Base-by-base conservation (phyloP, 2,329 filamentous ascomycete genomes). In the Colletotrichum eleusines region DNA sequence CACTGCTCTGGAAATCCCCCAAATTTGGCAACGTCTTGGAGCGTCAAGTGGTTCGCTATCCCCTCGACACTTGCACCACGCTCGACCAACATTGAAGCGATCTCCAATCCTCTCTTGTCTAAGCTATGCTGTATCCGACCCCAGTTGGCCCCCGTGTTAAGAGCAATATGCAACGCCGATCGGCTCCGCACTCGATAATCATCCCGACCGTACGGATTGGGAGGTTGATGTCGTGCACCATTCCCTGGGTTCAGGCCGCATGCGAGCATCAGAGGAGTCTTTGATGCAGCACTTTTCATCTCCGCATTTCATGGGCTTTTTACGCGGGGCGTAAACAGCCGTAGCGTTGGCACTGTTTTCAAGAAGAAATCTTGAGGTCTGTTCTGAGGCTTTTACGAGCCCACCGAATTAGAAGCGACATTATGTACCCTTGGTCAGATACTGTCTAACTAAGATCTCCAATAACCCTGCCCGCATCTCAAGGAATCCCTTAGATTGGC, bases 61-160 rank as follows among this genome's bases (percentile, higher is more conserved):
- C 38, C 38, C 20, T 59, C 35, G 12, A 44, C 55, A n/a, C 55
- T 20, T 31, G 38, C 55, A 20, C 38, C 55, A 20, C 26, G 23
- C 14, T 59, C 16, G 14, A 44, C 26, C 8, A 44, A 16, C 23
- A 59, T 59, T 16, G 38, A 44, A 7, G 6, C 18, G 6, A 44
- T 44, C 18, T 31, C 26, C n/a, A 42, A 8, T 2, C 9, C 23
- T n/a, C 26, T 23, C 16, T 31, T 59, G 14, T 31, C 6, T 8
- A 28, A 20, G 3, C 6, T 23, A 2, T 8, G 2, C 9, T 16
- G n/a, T 11, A 2, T 9, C 1, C n/a, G 0, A 18, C 0, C 1
- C 16, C 8, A 20, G 16, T 9, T 0, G 5, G 1, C 18, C 7
- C 18, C 8, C 3, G 35, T n/a, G 5, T 14, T 7, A 5, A 59